These are phyloP conservation scores for Erodium maritimum DNA, from an alignment of 345 rosid species.

Conservation along the genomic window DNA sequence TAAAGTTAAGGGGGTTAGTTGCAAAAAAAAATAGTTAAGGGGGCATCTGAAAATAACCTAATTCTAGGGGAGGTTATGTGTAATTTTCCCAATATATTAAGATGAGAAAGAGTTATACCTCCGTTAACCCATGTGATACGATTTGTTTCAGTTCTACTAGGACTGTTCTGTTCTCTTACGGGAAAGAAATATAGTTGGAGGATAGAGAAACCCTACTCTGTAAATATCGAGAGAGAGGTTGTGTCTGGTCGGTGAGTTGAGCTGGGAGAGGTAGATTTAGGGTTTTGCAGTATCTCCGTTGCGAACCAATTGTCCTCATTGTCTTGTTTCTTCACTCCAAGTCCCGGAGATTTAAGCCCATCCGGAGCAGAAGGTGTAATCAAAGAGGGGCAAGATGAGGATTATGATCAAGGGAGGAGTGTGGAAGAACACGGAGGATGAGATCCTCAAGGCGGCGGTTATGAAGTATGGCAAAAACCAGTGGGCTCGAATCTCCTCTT, in stretches of 20 bases:
- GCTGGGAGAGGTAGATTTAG: neutral
- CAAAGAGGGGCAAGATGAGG: conserved; percentile 62
- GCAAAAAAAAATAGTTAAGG: no score
- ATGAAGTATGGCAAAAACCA: conserved; percentile 99
- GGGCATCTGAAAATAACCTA: no score
- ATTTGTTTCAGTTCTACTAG: no score
- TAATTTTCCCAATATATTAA: no score
- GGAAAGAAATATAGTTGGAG: no score
- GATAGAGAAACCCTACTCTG: no score
- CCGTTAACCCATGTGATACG: no score
- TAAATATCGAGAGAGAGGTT: neutral
- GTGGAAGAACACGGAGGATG: conserved; percentile 99
- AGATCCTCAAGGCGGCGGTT: conserved; percentile 94
- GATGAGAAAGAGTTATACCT: no score
- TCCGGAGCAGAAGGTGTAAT: neutral
- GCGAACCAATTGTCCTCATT: neutral
- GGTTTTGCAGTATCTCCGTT: neutral
- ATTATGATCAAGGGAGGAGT: conserved; percentile 99
- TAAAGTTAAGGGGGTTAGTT: no score
- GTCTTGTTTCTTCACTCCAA: neutral
- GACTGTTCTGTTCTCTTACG: no score
- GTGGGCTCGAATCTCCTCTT: conserved; percentile 97
- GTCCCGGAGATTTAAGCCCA: neutral
- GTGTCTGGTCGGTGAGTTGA: no score
- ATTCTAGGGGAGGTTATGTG: no score